Conservation (phyloP, 768 basidiomycete genomes). For the Glaciozyma martinii region DNA sequence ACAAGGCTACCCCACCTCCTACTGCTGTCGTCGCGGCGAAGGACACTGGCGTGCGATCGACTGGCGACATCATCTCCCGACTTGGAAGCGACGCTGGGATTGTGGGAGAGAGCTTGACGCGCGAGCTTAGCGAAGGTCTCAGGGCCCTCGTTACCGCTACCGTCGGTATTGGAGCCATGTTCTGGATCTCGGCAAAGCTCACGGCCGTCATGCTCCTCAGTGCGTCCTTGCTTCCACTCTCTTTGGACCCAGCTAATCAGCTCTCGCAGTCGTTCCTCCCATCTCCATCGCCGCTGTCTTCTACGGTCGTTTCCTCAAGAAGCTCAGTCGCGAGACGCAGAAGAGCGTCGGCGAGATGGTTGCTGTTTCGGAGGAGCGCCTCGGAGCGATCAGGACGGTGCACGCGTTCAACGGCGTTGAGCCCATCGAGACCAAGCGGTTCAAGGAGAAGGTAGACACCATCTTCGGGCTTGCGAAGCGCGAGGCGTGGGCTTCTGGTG, state of each 20-base stretch:
- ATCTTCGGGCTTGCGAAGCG: conserved; percentile 70
- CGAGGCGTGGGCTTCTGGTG: conserved; percentile 77
- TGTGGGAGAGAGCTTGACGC: conserved; percentile 56
- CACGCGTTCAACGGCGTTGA: conserved; percentile 79
- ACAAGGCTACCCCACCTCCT: not conserved
- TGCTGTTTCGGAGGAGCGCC: conserved; percentile 77
- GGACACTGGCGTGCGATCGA: conserved; percentile 45
- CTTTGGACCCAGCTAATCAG: conserved; percentile 50
- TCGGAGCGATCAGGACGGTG: conserved; percentile 75
- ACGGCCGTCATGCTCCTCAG: conserved; percentile 86
- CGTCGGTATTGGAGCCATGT: conserved; percentile 97
- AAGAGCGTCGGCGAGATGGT: conserved; percentile 73
- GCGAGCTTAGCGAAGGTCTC: conserved; percentile 47
- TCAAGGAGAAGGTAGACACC: conserved; percentile 51
- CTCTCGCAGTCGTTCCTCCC: conserved; percentile 76
- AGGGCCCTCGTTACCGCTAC: conserved; percentile 77
- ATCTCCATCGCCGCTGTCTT: conserved; percentile 59
- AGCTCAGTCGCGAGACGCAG: conserved; percentile 81
- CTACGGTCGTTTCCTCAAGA: conserved; percentile 90
- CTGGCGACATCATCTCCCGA: conserved; percentile 86
- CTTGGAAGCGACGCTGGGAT: conserved; percentile 85
- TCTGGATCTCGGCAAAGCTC: conserved; percentile 64
- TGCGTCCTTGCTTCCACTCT: conserved; percentile 37
- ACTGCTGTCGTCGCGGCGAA: not conserved
- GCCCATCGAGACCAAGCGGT: conserved; percentile 65